A percentile compares a stretch with the other conserved stretches of the same genome.
Evolutionary conservation across 1,284 basidiomycete species (phyloP).

Genomic region (Rhodofomes roseus): DNA sequence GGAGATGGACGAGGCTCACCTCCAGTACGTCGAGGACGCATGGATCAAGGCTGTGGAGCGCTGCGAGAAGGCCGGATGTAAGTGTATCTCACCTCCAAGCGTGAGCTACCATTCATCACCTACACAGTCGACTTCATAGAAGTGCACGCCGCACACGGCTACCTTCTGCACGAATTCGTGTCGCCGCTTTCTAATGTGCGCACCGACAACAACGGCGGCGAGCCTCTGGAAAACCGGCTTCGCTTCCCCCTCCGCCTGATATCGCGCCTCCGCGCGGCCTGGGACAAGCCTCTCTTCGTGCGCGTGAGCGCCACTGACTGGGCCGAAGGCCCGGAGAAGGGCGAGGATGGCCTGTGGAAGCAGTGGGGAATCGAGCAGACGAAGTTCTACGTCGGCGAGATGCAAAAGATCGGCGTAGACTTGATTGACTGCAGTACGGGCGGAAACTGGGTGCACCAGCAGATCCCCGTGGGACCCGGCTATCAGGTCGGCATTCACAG

Average conservation of each 20-base stretch:
- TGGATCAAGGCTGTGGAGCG: constrained; percentile 65
- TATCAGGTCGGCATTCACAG: constrained; percentile 50
- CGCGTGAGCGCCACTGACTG: constrained; percentile 76
- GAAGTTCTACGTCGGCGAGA: constrained; percentile 50
- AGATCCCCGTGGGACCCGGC: constrained; percentile 54
- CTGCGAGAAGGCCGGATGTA: constrained; percentile 60
- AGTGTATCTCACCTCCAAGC: constrained; percentile 16
- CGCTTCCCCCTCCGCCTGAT: constrained; percentile 63
- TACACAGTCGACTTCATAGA: constrained; percentile 78
- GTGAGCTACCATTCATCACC: neutral
- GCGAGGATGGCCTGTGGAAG: constrained; percentile 52
- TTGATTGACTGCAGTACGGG: constrained; percentile 70
- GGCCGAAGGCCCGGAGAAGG: constrained; percentile 68
- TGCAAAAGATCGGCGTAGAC: constrained; percentile 65
- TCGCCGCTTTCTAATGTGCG: constrained; percentile 73
- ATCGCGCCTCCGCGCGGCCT: constrained; percentile 48
- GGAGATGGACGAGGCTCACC: constrained; percentile 49
- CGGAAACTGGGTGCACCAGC: constrained; percentile 62
- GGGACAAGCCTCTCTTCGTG: constrained; percentile 73
- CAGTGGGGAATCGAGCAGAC: constrained; percentile 81
- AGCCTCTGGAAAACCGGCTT: constrained; percentile 65
- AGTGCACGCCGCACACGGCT: constrained; percentile 71
- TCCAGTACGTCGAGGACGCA: constrained; percentile 60
- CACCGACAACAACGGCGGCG: constrained; percentile 71
- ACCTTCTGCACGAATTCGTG: constrained; percentile 59